Percentiles rank a stretch among this genome's conserved stretches.
Conservation (phyloP, 306 rosid genomes). For the Lathyrus sativus region DNA sequence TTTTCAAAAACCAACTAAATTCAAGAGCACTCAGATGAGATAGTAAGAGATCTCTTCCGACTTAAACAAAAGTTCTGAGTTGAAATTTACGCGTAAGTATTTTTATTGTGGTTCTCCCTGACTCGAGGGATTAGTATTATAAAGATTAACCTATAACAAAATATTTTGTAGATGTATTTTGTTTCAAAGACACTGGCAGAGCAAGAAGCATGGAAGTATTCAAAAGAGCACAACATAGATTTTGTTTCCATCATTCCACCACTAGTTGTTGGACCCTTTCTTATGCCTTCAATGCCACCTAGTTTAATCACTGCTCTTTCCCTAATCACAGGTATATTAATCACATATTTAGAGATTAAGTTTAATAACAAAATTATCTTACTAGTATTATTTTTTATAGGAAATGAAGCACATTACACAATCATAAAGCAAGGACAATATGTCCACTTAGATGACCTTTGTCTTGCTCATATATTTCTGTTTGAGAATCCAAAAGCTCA, state of each 20-base stretch:
- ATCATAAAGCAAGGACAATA: constrained; percentile 68
- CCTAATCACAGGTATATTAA: constrained; percentile 46
- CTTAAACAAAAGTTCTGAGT: too few relatives aligned
- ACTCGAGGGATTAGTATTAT: too few relatives aligned
- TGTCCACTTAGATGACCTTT: constrained; percentile 73
- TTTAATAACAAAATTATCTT: too few relatives aligned
- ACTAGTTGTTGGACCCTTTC: constrained; percentile 72
- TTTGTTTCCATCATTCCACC: constrained; percentile 65
- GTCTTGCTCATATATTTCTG: constrained; percentile 62
- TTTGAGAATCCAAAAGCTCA: constrained; percentile 41
- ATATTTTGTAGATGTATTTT: constrained; percentile 61
- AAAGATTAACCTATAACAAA: too few relatives aligned
- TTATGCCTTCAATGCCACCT: constrained; percentile 66
- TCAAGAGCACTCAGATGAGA: too few relatives aligned
- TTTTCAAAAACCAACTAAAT: too few relatives aligned
- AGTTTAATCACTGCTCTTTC: constrained; percentile 74
- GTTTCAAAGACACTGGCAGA: constrained; percentile 81
- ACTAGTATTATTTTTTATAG: too few relatives aligned
- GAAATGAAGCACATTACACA: constrained; percentile 59
- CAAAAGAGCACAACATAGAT: constrained; percentile 56
- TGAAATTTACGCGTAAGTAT: too few relatives aligned
- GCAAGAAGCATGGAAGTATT: constrained; percentile 77
- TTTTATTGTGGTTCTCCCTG: too few relatives aligned
- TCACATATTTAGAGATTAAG: too few relatives aligned
- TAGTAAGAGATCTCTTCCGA: too few relatives aligned